Evolutionary conservation across 345 rosid species (phyloP).

Genomic region (Eucalyptus tenuipes): DNA sequence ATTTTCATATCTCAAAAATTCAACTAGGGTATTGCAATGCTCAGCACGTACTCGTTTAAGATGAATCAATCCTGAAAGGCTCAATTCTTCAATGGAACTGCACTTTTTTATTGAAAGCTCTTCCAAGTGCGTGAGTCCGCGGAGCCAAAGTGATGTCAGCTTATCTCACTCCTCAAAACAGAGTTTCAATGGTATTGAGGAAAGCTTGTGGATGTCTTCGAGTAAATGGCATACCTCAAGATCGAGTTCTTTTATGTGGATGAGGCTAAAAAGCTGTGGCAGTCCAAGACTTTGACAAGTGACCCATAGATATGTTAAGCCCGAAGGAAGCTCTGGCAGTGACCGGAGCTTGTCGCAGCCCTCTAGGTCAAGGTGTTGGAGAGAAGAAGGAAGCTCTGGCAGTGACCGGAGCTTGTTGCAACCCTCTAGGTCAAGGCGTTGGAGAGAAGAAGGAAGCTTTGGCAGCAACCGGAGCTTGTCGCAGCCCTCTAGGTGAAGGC

Average conservation of each 20-base stretch:
- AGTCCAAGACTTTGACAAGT: not conserved
- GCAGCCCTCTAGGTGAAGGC: too few relatives aligned
- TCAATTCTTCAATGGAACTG: accelerated
- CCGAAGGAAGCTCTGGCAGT: not conserved
- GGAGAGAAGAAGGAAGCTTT: too few relatives aligned
- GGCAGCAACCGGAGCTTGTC: too few relatives aligned
- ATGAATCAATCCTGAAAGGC: accelerated
- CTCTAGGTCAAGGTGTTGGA: not conserved
- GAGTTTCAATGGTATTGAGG: accelerated
- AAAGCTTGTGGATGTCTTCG: accelerated
- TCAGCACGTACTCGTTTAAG: accelerated
- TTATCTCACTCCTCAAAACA: accelerated
- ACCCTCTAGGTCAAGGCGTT: too few relatives aligned
- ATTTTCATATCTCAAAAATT: accelerated
- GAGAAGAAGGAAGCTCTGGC: too few relatives aligned
- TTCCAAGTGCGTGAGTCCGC: accelerated
- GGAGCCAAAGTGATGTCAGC: accelerated
- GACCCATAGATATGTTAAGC: accelerated
- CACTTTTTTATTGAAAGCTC: not conserved
- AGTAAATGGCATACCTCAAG: accelerated
- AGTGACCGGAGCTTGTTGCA: accelerated
- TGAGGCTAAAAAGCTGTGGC: not conserved
- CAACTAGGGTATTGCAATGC: accelerated
- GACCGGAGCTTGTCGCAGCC: not conserved
- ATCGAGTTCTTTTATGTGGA: accelerated